These are phyloP conservation scores for Cutaneotrichosporon dermatis DNA, from an alignment of 1,284 basidiomycete genomes.

Conservation along the genomic window DNA sequence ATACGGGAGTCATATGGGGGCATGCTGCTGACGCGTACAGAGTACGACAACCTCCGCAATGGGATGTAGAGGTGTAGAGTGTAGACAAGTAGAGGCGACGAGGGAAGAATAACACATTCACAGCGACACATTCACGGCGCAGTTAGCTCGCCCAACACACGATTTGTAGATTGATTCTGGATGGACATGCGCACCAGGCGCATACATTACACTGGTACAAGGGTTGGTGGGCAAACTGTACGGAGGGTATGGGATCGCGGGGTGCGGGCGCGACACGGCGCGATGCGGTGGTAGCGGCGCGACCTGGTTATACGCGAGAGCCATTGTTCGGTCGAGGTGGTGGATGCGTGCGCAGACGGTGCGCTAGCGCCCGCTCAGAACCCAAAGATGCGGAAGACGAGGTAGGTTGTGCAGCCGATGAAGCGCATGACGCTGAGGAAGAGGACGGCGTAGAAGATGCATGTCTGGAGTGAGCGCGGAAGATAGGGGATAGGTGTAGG, in stretches of 20 bases:
- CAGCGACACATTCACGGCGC: background rate
- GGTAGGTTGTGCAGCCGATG: constrained; percentile 68
- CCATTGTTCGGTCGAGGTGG: background rate
- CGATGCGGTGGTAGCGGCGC: too few species aligned
- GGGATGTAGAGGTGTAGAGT: constrained; percentile 2
- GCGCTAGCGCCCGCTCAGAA: constrained; percentile 1
- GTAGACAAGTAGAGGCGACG: background rate
- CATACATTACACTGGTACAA: constrained; percentile 4
- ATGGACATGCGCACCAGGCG: background rate
- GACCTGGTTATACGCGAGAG: too few species aligned
- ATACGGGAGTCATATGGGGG: background rate
- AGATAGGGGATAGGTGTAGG: too few species aligned
- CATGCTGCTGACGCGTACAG: constrained; percentile 3
- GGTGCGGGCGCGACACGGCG: too few species aligned
- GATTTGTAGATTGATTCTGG: too few species aligned
- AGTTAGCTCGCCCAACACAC: too few species aligned
- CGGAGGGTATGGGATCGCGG: too few species aligned
- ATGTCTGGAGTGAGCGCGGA: constrained; percentile 45
- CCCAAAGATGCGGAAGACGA: constrained; percentile 60
- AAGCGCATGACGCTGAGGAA: constrained; percentile 74
- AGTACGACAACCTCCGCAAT: constrained; percentile 22
- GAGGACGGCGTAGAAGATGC: constrained; percentile 77
- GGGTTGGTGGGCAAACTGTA: too few species aligned
- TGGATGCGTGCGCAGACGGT: background rate
- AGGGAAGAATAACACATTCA: background rate